Evolutionary conservation across 2,329 filamentous ascomycete species (phyloP), one percentile per base, ranked within the genome.

Genomic region (Scytalidium lignicola): DNA sequence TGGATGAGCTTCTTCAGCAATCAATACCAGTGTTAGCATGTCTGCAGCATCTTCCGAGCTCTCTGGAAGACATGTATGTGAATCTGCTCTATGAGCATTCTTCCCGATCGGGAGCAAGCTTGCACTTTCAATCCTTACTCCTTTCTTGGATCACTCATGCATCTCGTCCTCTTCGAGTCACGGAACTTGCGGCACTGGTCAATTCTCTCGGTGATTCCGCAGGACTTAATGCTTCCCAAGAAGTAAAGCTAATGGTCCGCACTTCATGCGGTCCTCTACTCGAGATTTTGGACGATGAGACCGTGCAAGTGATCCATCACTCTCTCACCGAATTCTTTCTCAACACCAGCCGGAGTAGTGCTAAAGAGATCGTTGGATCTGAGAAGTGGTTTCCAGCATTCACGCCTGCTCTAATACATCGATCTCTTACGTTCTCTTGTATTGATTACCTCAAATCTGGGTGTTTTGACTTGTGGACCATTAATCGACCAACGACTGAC

Each of bases 241-340:
- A 58, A 7, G 62, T 58, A 26, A 74, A 74, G 49, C 46, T 59
- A 1, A 53, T 71, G 4, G 61, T 71, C 10, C 57, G 64, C 20
- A 59, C 55, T 8, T 61, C 65, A 6, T 73, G 68, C 51, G 71
- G 70, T 1, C 65, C 70, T 8, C 52, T 75, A 23, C 51, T 75
- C 1, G 71, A 75, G 50, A 59, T 74, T 19, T 58, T 71, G 2
- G 68, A 71, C 15, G 70, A 75, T 44, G 72, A 73, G 46, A 70
- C 67, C 0, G 51, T 75, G 9, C 65, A 65, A 18, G 65, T 75
- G 4, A 68, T 75, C 6, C 73, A 76, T 52, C 73, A 75, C 46
- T 75, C 72, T 1, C 68, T 75, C 40, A 74, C 72, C 2, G 73
- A 76, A 46, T 75, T 70, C 50, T 53, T 75, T 13, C 62, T 64